Evolutionary conservation across 2,329 filamentous ascomycete genomes (phyloP), one percentile per base, ranked within the genome.

Genomic region (Fusarium ambrosium): DNA sequence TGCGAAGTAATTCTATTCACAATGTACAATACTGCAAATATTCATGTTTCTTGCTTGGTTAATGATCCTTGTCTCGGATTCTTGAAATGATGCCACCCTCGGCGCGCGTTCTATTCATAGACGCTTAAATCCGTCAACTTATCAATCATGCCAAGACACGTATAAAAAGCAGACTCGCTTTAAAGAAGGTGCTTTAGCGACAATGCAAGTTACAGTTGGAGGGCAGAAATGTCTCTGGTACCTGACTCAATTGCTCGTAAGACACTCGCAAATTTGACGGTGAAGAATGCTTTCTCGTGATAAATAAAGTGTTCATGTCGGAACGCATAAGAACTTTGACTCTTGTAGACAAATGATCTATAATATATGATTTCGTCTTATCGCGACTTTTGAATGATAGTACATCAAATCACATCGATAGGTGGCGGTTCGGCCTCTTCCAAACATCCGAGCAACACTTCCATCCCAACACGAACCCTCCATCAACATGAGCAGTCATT

Each of bases 81-180:
- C 29, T 20, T 8, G 29, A 20, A 29, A 45, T 62, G 27, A 62
- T 41, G 39, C 37, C 39, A 62, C 41, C 11, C 16, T 48, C 39
- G 32, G 43, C n/a, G 32, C 2, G 20, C 8, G 61, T 27, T 63
- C 43, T 63, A 63, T 53, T 53, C 61, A 55, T 53, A 63, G 61
- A 39, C 37, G 43, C 45, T 62, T 62, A 62, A 36, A 62, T 36
- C 60, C 41, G 60, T 8, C 2, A 24, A 43, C 60, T 62, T 62
- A 62, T 51, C 43, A 62, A 62, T 51, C 60, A 62, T 36, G 60
- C 43, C 43, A 45, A 55, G 41, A 62, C 27, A 41, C 32, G 53
- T 58, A 24, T 13, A 20, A 32, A 22, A 43, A 13, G 41, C 5
- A 22, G 41, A 43, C n/a, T 29, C 48, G 48, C 24, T 7, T 51